Percentiles rank a stretch among this genome's conserved stretches.
phyloP scores from a whole-genome alignment of 805 yeast genomes.

The Yarrowia porcina region DNA sequence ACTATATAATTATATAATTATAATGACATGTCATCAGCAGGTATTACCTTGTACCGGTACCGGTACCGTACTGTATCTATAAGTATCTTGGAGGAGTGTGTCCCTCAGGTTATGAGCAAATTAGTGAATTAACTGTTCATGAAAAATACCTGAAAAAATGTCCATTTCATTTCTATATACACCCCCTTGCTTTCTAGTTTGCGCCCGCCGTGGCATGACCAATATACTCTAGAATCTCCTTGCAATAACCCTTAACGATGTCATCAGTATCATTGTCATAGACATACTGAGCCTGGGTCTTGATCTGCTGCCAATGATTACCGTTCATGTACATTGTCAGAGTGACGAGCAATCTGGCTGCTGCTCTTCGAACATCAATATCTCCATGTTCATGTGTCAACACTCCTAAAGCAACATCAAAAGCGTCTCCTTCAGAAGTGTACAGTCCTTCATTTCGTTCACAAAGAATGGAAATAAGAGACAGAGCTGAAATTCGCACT shows the following conservation, averaged over 20 bases:
- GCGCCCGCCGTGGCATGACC: neutral
- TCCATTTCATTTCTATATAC: too few species aligned
- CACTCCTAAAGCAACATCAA: constrained; percentile 78
- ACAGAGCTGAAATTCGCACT: constrained; percentile 80
- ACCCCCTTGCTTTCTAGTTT: too few species aligned
- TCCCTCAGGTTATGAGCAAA: too few species aligned
- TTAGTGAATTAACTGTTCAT: too few species aligned
- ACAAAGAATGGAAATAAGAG: constrained; percentile 57
- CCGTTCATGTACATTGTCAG: constrained; percentile 11
- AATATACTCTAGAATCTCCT: constrained; percentile 19
- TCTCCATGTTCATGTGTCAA: constrained; percentile 39
- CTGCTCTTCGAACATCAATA: constrained; percentile 1
- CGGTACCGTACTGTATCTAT: too few species aligned
- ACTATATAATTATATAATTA: too few species aligned
- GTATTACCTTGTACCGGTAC: too few species aligned
- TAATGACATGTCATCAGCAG: too few species aligned
- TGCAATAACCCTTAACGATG: neutral
- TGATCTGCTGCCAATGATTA: neutral
- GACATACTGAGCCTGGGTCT: neutral
- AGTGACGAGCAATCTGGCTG: neutral
- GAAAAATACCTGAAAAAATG: too few species aligned
- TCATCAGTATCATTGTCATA: constrained; percentile 10
- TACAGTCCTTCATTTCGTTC: constrained; percentile 40
- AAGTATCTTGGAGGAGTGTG: too few species aligned
- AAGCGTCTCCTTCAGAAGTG: constrained; percentile 48